Conservation (phyloP, 345 rosid genomes). For the Ailanthus altissimus region DNA sequence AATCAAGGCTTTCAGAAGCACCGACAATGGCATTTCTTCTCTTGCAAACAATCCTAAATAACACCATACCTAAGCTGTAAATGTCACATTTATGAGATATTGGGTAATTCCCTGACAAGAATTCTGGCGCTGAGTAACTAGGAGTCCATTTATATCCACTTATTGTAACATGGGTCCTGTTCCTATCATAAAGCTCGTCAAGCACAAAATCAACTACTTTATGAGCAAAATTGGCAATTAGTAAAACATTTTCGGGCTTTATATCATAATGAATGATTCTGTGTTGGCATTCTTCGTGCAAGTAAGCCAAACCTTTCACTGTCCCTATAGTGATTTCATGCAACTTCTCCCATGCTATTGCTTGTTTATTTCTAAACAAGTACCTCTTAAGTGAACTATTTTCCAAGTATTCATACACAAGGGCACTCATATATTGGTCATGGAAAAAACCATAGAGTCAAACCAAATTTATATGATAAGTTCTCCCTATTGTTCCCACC, state of each 20-base stretch:
- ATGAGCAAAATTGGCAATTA: background rate
- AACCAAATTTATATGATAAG: constrained; percentile 20
- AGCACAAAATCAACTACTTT: constrained; percentile 22
- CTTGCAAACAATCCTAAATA: constrained; percentile 15
- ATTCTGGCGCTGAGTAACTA: constrained; percentile 19
- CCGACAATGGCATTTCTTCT: constrained; percentile 6
- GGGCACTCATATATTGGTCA: constrained; percentile 8
- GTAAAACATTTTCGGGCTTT: constrained; percentile 16
- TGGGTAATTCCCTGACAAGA: background rate
- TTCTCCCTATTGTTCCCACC: constrained; percentile 18
- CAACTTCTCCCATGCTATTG: constrained; percentile 17
- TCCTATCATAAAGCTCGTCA: constrained; percentile 7
- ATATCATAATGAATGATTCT: constrained; percentile 22
- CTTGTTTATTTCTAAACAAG: background rate
- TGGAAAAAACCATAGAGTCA: constrained; percentile 20
- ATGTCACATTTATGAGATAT: constrained; percentile 23
- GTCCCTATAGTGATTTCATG: constrained; percentile 12
- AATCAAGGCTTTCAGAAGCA: constrained; percentile 1
- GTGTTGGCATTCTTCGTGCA: constrained; percentile 23
- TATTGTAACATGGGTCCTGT: background rate
- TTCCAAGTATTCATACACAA: constrained; percentile 18
- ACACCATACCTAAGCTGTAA: constrained; percentile 24
- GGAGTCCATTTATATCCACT: constrained; percentile 18
- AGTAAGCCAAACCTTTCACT: constrained; percentile 9
- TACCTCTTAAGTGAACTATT: constrained; percentile 15